Percentiles rank a stretch among this genome's conserved stretches.
Evolutionary conservation across 441 rosid genomes (phyloP).

Genomic region (Theobroma grandiflorum): DNA sequence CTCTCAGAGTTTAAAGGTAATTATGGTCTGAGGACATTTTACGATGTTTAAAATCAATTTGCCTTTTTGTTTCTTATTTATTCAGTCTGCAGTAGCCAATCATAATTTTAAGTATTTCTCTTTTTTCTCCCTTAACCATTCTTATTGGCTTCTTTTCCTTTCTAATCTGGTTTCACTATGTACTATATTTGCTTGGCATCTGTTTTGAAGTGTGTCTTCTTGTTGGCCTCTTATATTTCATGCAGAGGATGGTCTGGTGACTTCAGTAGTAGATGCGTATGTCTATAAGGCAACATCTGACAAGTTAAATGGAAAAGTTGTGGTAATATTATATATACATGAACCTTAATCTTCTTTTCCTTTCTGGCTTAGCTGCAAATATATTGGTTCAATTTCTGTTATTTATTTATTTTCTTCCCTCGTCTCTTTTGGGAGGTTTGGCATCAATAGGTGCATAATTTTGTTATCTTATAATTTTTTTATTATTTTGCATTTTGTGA

Average conservation of each 20-base stretch:
- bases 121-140: not conserved
- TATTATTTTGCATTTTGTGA: too few relatives aligned
- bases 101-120: constrained; percentile 16
- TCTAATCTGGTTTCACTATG: not conserved
- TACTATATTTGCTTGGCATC: not conserved
- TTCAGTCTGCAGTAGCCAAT: not conserved
- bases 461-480: too few relatives aligned
- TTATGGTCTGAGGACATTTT: constrained; percentile 14
- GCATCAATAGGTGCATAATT: not conserved
- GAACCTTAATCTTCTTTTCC: constrained; percentile 12
- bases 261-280: constrained; percentile 71
- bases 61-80: not conserved
- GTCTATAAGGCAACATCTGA: constrained; percentile 71
- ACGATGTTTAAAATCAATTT: not conserved
- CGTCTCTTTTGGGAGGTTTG: constrained; percentile 30
- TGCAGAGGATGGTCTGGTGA: constrained; percentile 61
- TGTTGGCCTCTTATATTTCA: constrained; percentile 27
- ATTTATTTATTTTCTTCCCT: constrained; percentile 21
- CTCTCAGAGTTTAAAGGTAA: constrained; percentile 6
- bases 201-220: constrained; percentile 10
- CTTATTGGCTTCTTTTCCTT: constrained; percentile 15
- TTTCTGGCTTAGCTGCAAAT: constrained; percentile 21
- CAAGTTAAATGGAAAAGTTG: constrained; percentile 62
- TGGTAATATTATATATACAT: constrained; percentile 51
- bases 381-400: constrained; percentile 9